Evolutionary conservation across 305 asterid species (phyloP), one percentile per base, ranked within the genome.

Genomic region (Fraxinus nigra): DNA sequence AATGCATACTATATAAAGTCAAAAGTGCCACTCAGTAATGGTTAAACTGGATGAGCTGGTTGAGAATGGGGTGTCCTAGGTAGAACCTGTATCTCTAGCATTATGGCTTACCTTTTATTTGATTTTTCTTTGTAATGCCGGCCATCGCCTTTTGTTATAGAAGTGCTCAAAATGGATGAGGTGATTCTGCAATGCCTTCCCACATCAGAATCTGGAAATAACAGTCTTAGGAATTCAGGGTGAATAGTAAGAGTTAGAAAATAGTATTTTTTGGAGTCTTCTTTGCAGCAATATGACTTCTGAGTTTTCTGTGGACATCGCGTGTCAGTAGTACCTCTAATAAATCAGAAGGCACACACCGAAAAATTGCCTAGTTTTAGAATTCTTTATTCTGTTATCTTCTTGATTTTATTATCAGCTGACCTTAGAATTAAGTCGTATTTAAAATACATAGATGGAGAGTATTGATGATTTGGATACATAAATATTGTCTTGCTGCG

Each of bases 341-440:
- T 46, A 69, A 54, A 46, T 38, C 20, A 35, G 48, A n/a, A n/a
- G 26, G 65, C 26, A 54, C 65, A 18, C 1, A 9, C 65, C 3
- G 0, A 54, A 18, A 54, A 54, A n/a, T 54, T 54, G 9, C 48
- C 16, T 26, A 16, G 59, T 78, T 72, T 3, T 35, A 16, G n/a
- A 37, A 11, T 73, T 51, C 22, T 51, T 78, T 14, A 77, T 82
- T 8, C 56, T 46, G 46, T 6, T 22, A 51, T 22, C 74, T 32
- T 77, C 48, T 30, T 38, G 69, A 65, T 81, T 76, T 32, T 4
- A 76, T 33, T 72, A 16, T 74, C 40, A 78, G 72, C 20, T 48
- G 3, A 43, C 38, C 30, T 4, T 43, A 20, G 37, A 74, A 79
- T 9, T 13, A 11, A 10, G 32, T n/a, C 51, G 73, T 59, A 43